Evolutionary conservation across 2,329 filamentous ascomycete species (phyloP), one percentile per base, ranked within the genome.

Genomic region (Furcasterigmium furcatum): DNA sequence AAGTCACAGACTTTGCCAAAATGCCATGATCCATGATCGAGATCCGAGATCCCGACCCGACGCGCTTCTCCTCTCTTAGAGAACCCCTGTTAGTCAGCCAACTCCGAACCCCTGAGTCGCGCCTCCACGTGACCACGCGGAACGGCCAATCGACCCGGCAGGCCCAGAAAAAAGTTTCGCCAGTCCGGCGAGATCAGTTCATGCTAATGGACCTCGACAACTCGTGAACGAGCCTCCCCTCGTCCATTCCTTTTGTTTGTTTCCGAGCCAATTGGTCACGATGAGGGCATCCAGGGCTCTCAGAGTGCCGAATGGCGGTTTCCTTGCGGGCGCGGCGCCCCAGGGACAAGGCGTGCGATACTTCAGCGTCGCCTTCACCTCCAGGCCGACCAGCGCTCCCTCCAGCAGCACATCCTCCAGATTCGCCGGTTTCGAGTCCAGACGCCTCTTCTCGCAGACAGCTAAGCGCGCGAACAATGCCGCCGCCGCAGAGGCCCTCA

Each of bases 401-500:
- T 29, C 43, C 27, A 45, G 16, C 16, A 38, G 40, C 30, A 30
- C 44, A 7, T 10, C 43, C 27, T 27, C 43, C 30, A 36, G 18
- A 42, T 51, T 39, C n/a, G 42, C 21, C 35, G 24, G 41, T 24
- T 21, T 44, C 44, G 43, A 43, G 8, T 29, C 44, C 3, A 47
- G 57, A 47, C 61, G 65, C 46, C 45, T 57, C 29, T 68, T 71
- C 41, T 62, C 60, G 54, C 60, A 61, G 52, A 65, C 65, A 24
- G 36, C 53, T 27, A 44, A 50, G 45, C 55, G 54, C 30, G 40
- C 47, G 9, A 58, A 58, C 38, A 45, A 42, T 35, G 62, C 52
- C 43, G 68, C 66, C 46, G 70, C 69, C 35, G 67, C 70, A 49
- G 68, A 71, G 58, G 68, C 68, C 25, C 61, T 82, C 51, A 74